Evolutionary conservation across 805 yeast species (phyloP), one percentile per base, ranked within the genome.

Genomic region (Yamadazyma scolyti): DNA sequence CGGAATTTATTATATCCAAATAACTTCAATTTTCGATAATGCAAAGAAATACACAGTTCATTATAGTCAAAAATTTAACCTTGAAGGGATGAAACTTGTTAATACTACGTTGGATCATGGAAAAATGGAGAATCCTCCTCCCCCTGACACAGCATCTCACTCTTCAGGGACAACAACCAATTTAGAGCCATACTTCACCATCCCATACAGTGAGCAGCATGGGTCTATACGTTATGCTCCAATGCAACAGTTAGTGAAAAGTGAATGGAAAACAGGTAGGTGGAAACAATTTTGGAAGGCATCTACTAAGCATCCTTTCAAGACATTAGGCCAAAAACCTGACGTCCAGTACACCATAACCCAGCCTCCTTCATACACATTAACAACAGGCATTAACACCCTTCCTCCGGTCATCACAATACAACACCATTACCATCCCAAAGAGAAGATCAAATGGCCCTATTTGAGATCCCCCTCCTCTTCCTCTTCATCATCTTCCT

Each of bases 221-320:
- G 46, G 46, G 8, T 17, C 13, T 7, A 31, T 26, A 3, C 31
- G 38, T 20, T 42, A 36, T 21, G 46, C 46, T 8, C 46, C 46
- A 4, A 42, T 42, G 46, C 37, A 31, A 19, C 33, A 27, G 5
- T 15, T 29, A 7, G 36, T 42, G 2, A 16, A 20, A 3, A 20
- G 3, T 7, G n/a, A 13, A 7, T 33, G 37, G 39, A 31, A 36
- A 12, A 23, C 27, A 7, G 22, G 20, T 5, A 16, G 36, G 9
- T 37, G 41, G 40, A 18, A 11, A 11, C 17, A 21, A 9, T 9
- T 18, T 6, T 7, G 9, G 11, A 6, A n/a, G 15, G 11, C 20
- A 22, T 6, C 20, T 4, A 21, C 33, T 5, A 4, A 16, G 12
- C 17, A 27, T 2, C 25, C 25, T 3, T 27, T 28, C 23, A 35